Conservation (phyloP, 306 rosid genomes). For the Sicyos edulis region DNA sequence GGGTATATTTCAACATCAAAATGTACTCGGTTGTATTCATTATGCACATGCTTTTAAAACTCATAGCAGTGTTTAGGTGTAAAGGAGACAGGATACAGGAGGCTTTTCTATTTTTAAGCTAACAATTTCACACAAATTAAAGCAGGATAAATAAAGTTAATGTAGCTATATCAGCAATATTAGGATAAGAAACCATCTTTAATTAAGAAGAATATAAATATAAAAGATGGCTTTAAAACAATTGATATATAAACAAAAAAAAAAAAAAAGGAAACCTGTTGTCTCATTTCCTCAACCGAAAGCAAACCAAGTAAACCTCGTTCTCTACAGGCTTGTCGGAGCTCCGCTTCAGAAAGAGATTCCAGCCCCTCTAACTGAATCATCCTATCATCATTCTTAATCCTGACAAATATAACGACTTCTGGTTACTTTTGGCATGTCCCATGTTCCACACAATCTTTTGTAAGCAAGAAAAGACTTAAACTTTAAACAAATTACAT, state of each 20-base stretch:
- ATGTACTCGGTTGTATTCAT: not conserved
- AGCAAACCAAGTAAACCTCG: conserved; percentile 93
- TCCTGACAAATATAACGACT: conserved; percentile 36
- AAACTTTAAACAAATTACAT: not conserved
- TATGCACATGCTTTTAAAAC: not conserved
- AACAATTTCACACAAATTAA: not conserved
- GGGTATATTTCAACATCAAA: not conserved
- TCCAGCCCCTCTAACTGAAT: conserved; percentile 89
- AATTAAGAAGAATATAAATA: not conserved
- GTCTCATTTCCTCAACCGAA: conserved; percentile 96
- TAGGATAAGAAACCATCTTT: not conserved
- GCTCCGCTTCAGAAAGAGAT: conserved; percentile 94
- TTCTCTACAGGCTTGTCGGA: conserved; percentile 91
- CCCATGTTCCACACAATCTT: not conserved
- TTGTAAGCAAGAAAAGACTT: not conserved
- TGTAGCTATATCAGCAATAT: not conserved
- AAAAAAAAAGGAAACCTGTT: conserved; percentile 64
- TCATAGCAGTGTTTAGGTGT: not conserved
- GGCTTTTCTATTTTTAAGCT: not conserved
- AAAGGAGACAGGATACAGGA: not conserved
- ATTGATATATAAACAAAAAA: not conserved
- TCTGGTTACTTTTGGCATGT: not conserved
- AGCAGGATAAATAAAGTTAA: conserved; percentile 5
- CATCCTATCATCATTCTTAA: conserved; percentile 80
- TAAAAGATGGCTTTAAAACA: not conserved